Base-by-base conservation (phyloP, 2,329 filamentous ascomycete genomes). In the Phyllachora maydis region DNA sequence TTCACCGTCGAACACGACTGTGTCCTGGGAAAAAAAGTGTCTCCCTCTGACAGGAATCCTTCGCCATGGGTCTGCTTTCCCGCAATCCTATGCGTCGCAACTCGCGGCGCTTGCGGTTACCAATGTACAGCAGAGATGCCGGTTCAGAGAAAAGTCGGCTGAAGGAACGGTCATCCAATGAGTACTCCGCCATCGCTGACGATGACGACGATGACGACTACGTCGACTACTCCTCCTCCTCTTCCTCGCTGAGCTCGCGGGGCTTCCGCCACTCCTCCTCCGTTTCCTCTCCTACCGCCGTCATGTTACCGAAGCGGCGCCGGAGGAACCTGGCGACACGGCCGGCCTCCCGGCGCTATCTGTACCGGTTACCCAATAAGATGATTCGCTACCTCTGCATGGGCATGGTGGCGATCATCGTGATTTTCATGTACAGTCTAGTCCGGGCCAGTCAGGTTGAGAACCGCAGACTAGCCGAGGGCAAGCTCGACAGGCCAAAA, bases 361-460 rank as follows among this genome's bases (percentile, higher is more conserved):
- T 60, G 24, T 77, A 75, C 36, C 59, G 69, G 16, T 47, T 83
- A 19, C 77, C 76, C 5, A 68, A 71, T 38, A 74, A 61, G 30
- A 65, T 88, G 28, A 68, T 78, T 26, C 62, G 81, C 35, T 90
- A 75, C 42, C 65, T 92, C 26, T 81, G 79, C 32, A 53, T 83
- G 23, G 64, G 59, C 4, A 53, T 91, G 25, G 63, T 77, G 22
- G 57, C 62, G 3, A 63, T 66, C 1, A 60, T 92, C 9, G 33
- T 88, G 4, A 40, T 91, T 20, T 79, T 93, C 49, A 73, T 92
- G 27, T 49, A 79, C 27, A 69, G 63, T 26, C 56, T 93, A 17
- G 63, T 79, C 24, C 65, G 75, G 14, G 71, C 76, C 31, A 82
- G 77, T 37, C 63, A 76, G 37, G 50, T 65, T 11, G 76, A 76